Conservation (phyloP, 495 filamentous ascomycete genomes). For the Immersiella caudata region DNA sequence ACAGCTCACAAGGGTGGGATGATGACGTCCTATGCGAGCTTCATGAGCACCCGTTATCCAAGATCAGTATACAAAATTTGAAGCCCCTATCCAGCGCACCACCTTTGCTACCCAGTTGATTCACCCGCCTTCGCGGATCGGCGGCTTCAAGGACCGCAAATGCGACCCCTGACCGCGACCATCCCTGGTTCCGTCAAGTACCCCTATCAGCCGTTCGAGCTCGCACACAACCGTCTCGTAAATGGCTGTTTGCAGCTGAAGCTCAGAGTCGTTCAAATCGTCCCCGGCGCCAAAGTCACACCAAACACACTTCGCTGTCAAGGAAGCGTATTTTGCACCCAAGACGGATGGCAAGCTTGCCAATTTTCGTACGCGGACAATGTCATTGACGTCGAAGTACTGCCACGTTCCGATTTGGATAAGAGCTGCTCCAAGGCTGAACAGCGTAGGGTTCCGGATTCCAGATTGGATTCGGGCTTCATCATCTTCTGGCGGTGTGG, state of each 20-base stretch:
- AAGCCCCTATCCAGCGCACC: too few species aligned
- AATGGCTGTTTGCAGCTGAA: slow-evolving; percentile 12
- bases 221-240: slow-evolving; percentile 16
- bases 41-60: too few species aligned
- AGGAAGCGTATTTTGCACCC: slow-evolving; percentile 20
- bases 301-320: slow-evolving; percentile 22
- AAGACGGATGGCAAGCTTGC: slow-evolving; percentile 10
- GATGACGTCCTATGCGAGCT: too few species aligned
- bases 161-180: too few species aligned
- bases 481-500: slow-evolving; percentile 1
- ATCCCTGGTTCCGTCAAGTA: not conserved
- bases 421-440: slow-evolving; percentile 22
- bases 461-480: slow-evolving; percentile 9
- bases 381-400: slow-evolving; percentile 15
- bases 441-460: slow-evolving; percentile 14
- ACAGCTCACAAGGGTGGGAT: too few species aligned
- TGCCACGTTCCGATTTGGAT: slow-evolving; percentile 26
- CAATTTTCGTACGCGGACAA: slow-evolving; percentile 13
- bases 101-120: too few species aligned
- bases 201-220: slow-evolving; percentile 5
- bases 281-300: slow-evolving; percentile 25
- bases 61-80: too few species aligned
- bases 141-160: too few species aligned
- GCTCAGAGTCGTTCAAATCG: slow-evolving; percentile 1
- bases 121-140: too few species aligned